Conservation (phyloP, 441 rosid species). For the Eruca vesicaria region DNA sequence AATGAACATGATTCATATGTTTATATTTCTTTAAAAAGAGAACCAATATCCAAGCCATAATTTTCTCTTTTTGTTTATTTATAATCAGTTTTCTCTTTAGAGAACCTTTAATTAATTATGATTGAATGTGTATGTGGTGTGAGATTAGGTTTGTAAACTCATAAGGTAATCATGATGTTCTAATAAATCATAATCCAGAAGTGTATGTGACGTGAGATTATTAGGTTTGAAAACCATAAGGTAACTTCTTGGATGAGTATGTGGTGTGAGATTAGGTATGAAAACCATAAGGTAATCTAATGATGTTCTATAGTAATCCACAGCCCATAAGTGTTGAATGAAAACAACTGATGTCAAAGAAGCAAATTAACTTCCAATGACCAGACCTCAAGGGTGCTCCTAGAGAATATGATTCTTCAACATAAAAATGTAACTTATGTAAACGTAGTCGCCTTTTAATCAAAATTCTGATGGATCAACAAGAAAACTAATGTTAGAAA, state of each 20-base stretch:
- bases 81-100: conserved; percentile 3
- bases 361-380: not conserved
- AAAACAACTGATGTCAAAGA: not conserved
- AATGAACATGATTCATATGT: conserved; percentile 32
- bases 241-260: not conserved
- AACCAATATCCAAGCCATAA: conserved; percentile 6
- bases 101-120: conserved; percentile 11
- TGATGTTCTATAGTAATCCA: not conserved
- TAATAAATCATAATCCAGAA: too few relatives aligned
- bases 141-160: conserved; percentile 10
- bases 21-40: conserved; percentile 15
- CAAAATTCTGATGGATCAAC: not conserved
- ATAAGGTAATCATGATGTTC: not conserved
- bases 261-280: conserved; percentile 6
- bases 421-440: not conserved
- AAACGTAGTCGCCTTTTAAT: not conserved
- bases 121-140: conserved; percentile 1
- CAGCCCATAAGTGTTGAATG: not conserved
- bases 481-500: not conserved
- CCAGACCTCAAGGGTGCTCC: not conserved
- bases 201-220: not conserved
- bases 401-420: not conserved
- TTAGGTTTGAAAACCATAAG: not conserved
- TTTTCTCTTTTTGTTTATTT: not conserved
- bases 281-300: conserved; percentile 7